These are phyloP conservation scores for Immersiella caudata DNA, from an alignment of 495 filamentous ascomycete species.

Conservation along the genomic window DNA sequence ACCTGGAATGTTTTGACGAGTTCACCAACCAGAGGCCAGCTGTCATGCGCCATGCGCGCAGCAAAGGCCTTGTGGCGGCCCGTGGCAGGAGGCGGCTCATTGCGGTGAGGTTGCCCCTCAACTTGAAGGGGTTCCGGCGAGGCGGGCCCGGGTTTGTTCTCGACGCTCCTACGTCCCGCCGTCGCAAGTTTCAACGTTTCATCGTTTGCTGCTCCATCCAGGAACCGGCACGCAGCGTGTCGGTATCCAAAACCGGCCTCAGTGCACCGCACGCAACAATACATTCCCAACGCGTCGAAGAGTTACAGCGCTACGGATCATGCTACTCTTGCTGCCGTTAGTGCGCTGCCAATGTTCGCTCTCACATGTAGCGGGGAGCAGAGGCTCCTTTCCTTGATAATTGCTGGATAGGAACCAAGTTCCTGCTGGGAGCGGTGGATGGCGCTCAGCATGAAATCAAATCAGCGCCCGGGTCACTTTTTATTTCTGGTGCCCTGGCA, in stretches of 20 bases:
- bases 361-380: neutral
- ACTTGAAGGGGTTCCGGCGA: slow-evolving; percentile 12
- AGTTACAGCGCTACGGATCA: neutral
- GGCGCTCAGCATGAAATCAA: neutral
- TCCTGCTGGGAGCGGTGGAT: no score
- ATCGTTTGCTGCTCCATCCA: neutral
- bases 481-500: neutral
- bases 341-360: neutral
- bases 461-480: neutral
- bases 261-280: neutral
- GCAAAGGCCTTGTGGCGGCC: slow-evolving; percentile 3
- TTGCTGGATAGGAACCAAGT: no score
- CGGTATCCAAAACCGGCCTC: neutral
- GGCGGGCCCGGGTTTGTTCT: slow-evolving; percentile 16
- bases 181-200: neutral
- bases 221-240: neutral
- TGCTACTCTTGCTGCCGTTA: neutral
- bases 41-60: neutral
- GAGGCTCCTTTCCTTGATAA: neutral
- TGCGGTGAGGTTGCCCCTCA: neutral
- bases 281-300: neutral
- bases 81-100: slow-evolving; percentile 11
- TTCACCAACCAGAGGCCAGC: slow-evolving; percentile 14
- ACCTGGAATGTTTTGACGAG: slow-evolving; percentile 51
- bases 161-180: slow-evolving; percentile 1